phyloP scores from a whole-genome alignment of 2,329 filamentous ascomycete genomes.

The Fusarium sp. region DNA sequence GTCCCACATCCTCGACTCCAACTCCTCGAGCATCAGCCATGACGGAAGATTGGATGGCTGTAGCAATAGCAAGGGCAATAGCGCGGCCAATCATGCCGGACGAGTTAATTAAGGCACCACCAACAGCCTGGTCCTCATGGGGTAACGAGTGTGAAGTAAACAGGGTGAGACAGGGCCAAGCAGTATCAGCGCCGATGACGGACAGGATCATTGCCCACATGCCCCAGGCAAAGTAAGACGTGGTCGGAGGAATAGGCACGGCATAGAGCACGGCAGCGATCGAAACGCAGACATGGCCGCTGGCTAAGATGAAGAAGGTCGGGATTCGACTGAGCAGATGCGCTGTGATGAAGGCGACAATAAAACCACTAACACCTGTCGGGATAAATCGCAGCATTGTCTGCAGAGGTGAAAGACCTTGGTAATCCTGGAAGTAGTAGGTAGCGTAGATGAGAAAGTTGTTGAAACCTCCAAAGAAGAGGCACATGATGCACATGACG shows the following conservation, averaged over 20 bases:
- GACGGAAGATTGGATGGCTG: conserved; percentile 75
- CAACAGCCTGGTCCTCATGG: conserved; percentile 75
- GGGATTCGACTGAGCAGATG: conserved; percentile 71
- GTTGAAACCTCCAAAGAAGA: conserved; percentile 80
- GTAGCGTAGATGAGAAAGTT: conserved; percentile 78
- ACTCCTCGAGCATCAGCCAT: conserved; percentile 66
- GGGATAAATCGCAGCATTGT: conserved; percentile 80
- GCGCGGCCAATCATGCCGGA: conserved; percentile 76
- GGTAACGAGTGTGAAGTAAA: conserved; percentile 77
- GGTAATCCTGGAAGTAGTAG: conserved; percentile 80
- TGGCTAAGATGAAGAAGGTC: conserved; percentile 70
- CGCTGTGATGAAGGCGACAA: conserved; percentile 71
- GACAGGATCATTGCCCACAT: conserved; percentile 77
- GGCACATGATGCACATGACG: conserved; percentile 75
- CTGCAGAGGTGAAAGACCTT: conserved; percentile 73
- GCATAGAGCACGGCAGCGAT: conserved; percentile 74
- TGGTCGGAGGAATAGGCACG: conserved; percentile 72
- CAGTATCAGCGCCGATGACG: conserved; percentile 77
- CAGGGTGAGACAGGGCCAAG: conserved; percentile 76
- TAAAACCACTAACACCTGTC: conserved; percentile 72
- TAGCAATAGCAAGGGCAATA: conserved; percentile 76
- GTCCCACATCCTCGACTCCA: conserved; percentile 60
- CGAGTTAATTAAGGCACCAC: conserved; percentile 78
- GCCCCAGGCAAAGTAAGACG: conserved; percentile 78
- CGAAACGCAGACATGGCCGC: conserved; percentile 70